Base-by-base conservation (phyloP, 2,329 filamentous ascomycete species). In the Teratosphaeria epicoccoides region DNA sequence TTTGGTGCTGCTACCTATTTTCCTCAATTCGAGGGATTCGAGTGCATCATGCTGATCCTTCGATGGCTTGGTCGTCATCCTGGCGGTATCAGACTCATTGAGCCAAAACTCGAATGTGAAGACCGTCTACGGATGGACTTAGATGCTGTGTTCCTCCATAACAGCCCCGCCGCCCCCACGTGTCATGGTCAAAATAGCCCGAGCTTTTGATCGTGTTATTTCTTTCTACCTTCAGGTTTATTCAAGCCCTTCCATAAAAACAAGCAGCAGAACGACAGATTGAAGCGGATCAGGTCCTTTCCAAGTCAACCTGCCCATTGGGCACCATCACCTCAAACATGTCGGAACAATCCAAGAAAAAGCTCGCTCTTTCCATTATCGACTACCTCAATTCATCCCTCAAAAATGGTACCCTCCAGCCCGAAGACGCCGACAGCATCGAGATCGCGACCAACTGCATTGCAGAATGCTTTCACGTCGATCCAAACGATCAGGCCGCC, bases 361-460 rank as follows among this genome's bases (percentile, higher is more conserved):
- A 90, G 74, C 85, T 98, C 58, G 93, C 93, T 70, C 87, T 98
- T 68, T 88, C 93, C 63, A 91, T 98, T 71, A 88, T 95, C 76
- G 88, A 97, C 74, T 98, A 95, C 76, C 85, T 98, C 55, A 80
- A 80, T 63, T 83, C 81, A 54, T 95, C 89, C 45, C 76, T 88
- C 61, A 85, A 82, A 57, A 93, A 98, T 69, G 93, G 93, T 64
- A 95, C 89, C 44, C 80, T 98, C 53, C 79, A 84, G 50, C 75
- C 85, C 63, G 93, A 97, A 63, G 91, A 98, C 70, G 82, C 84
- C 61, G 93, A 98, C 67, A 91, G 85, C 57, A 87, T 98, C 69
- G 93, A 98, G 68, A 85, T 98, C 49, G 93, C 93, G 59, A 80
- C 87, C 68, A 90, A 90, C 73, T 96, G 91, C 74, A 97, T 98